Percentiles rank a stretch among this genome's conserved stretches.
Conservation (phyloP, 768 basidiomycete genomes). For the Trametes cingulata region DNA sequence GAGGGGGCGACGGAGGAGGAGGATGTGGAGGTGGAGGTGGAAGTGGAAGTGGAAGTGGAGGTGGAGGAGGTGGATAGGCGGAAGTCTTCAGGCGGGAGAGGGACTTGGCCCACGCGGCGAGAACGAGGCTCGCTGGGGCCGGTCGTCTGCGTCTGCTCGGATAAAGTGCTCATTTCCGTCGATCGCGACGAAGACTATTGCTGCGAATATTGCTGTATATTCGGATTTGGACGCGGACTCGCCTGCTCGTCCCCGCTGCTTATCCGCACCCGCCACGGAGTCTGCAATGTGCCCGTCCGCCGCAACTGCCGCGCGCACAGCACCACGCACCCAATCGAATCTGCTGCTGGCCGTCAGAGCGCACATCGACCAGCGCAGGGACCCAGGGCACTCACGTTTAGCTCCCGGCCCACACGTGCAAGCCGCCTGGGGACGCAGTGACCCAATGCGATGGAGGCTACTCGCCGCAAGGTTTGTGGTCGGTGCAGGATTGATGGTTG, state of each 20-base stretch:
- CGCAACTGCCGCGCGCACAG: neutral
- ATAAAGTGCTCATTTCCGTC: conserved; percentile 27
- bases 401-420: conserved; percentile 16
- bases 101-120: conserved; percentile 32
- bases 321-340: neutral
- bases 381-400: conserved; percentile 12
- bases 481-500: neutral
- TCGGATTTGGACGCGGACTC: too few species aligned
- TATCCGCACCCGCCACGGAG: conserved; percentile 17
- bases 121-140: conserved; percentile 33
- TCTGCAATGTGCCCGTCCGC: conserved; percentile 11
- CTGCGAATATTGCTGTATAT: too few species aligned
- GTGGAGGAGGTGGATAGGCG: conserved; percentile 22
- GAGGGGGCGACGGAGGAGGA: conserved; percentile 21
- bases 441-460: neutral
- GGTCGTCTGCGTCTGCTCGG: conserved; percentile 23
- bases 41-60: conserved; percentile 16
- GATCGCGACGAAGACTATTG: conserved; percentile 2
- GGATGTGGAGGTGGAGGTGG: conserved; percentile 19
- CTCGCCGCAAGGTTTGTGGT: neutral
- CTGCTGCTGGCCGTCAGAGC: neutral
- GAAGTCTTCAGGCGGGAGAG: conserved; percentile 22
- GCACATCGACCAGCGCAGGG: neutral
- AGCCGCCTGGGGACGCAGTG: conserved; percentile 8
- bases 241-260: conserved; percentile 14